Evolutionary conservation across 139 green algal genomes (phyloP).

Genomic region (Bryopsis sp.): DNA sequence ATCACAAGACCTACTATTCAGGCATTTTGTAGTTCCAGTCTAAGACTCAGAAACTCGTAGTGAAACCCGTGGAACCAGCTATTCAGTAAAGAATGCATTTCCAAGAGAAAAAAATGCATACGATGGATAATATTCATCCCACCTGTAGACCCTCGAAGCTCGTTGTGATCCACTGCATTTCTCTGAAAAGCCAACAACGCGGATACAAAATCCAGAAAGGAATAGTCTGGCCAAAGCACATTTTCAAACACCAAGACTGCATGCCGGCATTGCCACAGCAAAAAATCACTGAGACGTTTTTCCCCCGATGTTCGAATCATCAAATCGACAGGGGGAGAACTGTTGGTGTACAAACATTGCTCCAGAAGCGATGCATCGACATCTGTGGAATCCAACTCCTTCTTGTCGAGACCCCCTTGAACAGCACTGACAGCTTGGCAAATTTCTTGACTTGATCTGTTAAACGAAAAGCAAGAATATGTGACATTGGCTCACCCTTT

Average conservation of each 20-base stretch:
- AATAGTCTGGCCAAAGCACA: constrained; percentile 80
- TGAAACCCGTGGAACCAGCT: too few relatives aligned
- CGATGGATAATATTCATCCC: too few relatives aligned
- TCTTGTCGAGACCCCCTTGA: constrained; percentile 15
- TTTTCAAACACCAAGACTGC: constrained; percentile 67
- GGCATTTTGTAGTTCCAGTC: too few relatives aligned
- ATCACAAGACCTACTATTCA: too few relatives aligned
- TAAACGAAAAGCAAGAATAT: too few relatives aligned
- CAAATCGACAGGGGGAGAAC: constrained; percentile 66
- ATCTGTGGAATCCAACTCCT: too few relatives aligned
- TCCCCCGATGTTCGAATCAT: constrained; percentile 84
- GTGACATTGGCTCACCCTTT: too few relatives aligned
- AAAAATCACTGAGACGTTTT: constrained; percentile 80
- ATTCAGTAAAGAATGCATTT: too few relatives aligned
- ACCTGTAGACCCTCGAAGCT: too few relatives aligned
- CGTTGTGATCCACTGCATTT: neutral
- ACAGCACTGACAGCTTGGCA: constrained; percentile 32
- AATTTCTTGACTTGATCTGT: constrained; percentile 55
- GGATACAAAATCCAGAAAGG: constrained; percentile 56
- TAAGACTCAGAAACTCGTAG: too few relatives aligned
- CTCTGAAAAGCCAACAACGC: constrained; percentile 50
- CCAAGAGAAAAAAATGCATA: too few relatives aligned
- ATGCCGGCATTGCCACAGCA: constrained; percentile 63
- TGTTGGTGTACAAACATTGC: constrained; percentile 34
- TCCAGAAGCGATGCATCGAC: constrained; percentile 25